Evolutionary conservation across 1,139 yeast genomes (phyloP).

Genomic region (Suhomyces guaymorum): DNA sequence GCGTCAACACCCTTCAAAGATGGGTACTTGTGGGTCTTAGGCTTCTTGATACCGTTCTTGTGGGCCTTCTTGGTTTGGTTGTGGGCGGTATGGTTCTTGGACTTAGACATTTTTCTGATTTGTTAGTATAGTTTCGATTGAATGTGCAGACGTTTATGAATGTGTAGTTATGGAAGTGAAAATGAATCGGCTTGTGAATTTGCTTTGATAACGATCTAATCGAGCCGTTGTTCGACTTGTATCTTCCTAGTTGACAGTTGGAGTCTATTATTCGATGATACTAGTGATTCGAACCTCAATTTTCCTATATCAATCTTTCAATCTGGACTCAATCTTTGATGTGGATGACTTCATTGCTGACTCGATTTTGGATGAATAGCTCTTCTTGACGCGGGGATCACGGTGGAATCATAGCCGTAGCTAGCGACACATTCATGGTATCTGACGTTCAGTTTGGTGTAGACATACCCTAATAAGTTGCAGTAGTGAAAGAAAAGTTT

Average conservation of each 20-base stretch:
- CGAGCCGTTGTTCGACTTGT: too few relatives aligned
- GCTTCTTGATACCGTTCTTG: conserved; percentile 99
- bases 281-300: too few relatives aligned
- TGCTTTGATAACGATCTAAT: too few relatives aligned
- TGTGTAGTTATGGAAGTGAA: background rate
- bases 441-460: background rate
- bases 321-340: too few relatives aligned
- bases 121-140: conserved; percentile 28
- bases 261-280: too few relatives aligned
- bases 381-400: too few relatives aligned
- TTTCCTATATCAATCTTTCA: too few relatives aligned
- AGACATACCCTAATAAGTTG: conserved; percentile 21
- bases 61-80: conserved; percentile 99
- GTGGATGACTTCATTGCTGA: too few relatives aligned
- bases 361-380: too few relatives aligned
- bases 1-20: conserved; percentile 98
- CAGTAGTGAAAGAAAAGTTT: conserved; percentile 8
- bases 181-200: too few relatives aligned
- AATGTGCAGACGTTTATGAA: background rate
- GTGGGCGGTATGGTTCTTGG: conserved; percentile 99
- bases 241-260: too few relatives aligned
- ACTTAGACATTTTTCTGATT: conserved; percentile 76
- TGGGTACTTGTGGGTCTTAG: conserved; percentile 96
- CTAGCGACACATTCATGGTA: background rate
- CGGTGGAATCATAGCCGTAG: too few relatives aligned